A percentile compares a stretch with the other conserved stretches of the same genome.
phyloP scores from a whole-genome alignment of 2,329 filamentous ascomycete genomes.

The Lachnellula cervina region DNA sequence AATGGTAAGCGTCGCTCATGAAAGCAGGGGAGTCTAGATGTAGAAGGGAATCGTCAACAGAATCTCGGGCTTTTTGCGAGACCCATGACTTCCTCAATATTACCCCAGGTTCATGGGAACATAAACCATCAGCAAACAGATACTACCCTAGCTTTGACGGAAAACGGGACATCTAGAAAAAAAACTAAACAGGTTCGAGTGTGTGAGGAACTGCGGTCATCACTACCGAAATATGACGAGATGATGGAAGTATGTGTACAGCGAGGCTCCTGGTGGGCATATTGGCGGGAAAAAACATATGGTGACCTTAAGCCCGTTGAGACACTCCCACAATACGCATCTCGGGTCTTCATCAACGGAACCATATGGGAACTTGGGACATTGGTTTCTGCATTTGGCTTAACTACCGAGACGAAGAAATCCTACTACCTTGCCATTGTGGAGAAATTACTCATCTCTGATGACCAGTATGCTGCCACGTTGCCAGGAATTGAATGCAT shows the following conservation, averaged over 20 bases:
- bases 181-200: neutral
- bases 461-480: conserved; percentile 37
- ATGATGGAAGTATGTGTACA: neutral
- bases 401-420: conserved; percentile 25
- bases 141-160: too few species aligned
- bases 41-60: too few species aligned
- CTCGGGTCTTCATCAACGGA: conserved; percentile 33
- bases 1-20: too few species aligned
- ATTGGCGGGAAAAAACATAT: neutral
- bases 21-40: too few species aligned
- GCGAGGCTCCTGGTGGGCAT: conserved; percentile 2
- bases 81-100: neutral
- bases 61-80: neutral
- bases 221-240: neutral
- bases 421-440: conserved; percentile 20
- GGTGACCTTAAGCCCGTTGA: conserved; percentile 10
- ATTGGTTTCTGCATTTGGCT: conserved; percentile 36
- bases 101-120: neutral
- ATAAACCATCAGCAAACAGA: neutral
- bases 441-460: conserved; percentile 37
- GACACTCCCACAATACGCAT: conserved; percentile 32
- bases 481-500: conserved; percentile 41
- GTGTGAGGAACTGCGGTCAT: neutral
- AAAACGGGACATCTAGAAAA: too few species aligned
- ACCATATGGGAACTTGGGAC: conserved; percentile 37